Percentiles rank a stretch among this genome's conserved stretches.
Conservation (phyloP, 2,329 filamentous ascomycete species). For the Cercospora sp. region DNA sequence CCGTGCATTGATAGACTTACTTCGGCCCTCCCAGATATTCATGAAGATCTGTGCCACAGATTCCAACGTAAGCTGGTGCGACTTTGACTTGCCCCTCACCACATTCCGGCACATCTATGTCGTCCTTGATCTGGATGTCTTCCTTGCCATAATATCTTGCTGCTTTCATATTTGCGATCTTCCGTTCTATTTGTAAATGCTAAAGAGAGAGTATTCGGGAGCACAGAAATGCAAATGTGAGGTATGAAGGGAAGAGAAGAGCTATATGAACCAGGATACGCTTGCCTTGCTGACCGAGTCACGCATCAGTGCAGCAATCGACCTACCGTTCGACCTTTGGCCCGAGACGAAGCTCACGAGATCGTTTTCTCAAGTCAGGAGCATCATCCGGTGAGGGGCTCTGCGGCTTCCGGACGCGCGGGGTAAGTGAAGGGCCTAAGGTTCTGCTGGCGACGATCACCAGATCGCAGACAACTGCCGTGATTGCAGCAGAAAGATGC, state of each 20-base stretch:
- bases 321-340: constrained; percentile 10
- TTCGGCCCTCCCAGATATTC: constrained; percentile 42
- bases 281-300: not conserved
- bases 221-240: not conserved
- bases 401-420: not conserved
- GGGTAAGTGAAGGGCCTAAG: not conserved
- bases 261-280: not conserved
- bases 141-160: constrained; percentile 57
- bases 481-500: not conserved
- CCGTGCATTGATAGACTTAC: constrained; percentile 21
- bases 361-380: constrained; percentile 13
- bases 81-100: constrained; percentile 54
- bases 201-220: not conserved
- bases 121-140: constrained; percentile 56
- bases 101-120: constrained; percentile 50
- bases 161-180: constrained; percentile 50
- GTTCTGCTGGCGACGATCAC: not conserved
- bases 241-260: not conserved
- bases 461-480: not conserved
- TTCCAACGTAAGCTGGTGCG: constrained; percentile 51
- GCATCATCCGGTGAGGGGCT: constrained; percentile 14
- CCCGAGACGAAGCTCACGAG: constrained; percentile 17
- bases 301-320: not conserved
- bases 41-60: constrained; percentile 48
- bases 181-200: not conserved